Evolutionary conservation across 176 grass and related monocot genomes (phyloP), one percentile per base, ranked within the genome.

Genomic region (Puya raimondii): DNA sequence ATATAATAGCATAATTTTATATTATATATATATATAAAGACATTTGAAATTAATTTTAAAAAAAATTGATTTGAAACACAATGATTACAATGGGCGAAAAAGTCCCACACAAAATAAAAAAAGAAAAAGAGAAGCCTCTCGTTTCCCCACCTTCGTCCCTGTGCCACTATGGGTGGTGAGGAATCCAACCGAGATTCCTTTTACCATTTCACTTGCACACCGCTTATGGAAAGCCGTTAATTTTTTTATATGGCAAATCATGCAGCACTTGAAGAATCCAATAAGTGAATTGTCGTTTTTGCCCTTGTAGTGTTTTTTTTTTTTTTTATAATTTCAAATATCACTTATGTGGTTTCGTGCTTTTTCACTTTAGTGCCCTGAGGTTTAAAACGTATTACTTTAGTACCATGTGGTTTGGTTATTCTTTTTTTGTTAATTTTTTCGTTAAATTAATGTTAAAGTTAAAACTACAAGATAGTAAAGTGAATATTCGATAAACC

Each of bases 81-180:
- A 90, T 90, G 70, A 95, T 90, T 87, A 48, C 57, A 21, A 23
- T 74, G 59, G 87, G 76, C 69, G 86, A 87, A 68, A 85, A 84
- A 83, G 75, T 23, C 12, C 90, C 81, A 64, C n/a, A 74, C 27
- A 78, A 75, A 71, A 74, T 56, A 68, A 67, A 70, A 68, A 67
- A 70, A 66, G 21, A 22, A n/a, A 47, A 20, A 23, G 54, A 48
- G 75, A 50, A 70, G 66, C 56, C 33, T 75, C 70, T 48, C 79
- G 69, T 85, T 79, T 48, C 70, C 74, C 85, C 69, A 56, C 67
- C 71, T 79, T 74, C 70, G 68, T 53, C 69, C 2, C 84, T 58
- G 65, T 63, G 68, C 91, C 83, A 91, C 92, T 82, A 86, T 86
- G 88, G 77, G 83, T 72, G 88, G 92, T 84, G 76, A 82, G 61